Base-by-base conservation (phyloP, 805 yeast species). In the Kockiozyma suomiensis region DNA sequence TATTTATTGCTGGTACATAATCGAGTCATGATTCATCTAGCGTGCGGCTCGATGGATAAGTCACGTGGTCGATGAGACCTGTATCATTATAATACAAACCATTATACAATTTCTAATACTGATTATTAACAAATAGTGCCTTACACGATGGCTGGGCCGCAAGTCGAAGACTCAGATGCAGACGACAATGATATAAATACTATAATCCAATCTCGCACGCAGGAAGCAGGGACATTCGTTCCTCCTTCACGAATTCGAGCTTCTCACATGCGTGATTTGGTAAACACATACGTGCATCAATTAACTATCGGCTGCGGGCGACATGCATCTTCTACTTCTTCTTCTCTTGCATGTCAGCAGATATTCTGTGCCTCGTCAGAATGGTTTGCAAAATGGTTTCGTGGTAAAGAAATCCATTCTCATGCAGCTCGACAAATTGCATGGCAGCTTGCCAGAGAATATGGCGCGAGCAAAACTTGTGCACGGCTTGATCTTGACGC, bases 331-430 rank as follows among this genome's bases (percentile, higher is more conserved):
- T 30, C 33, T 30, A 30, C 13, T 10, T 3, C 50, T 17, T 3
- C 37, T 7, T 19, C 25, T 49, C 33, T 2, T n/a, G 19, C 8
- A n/a, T 58, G 65, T 21, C 21, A 21, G 2, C 35, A 49, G 1
- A 41, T n/a, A 15, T 58, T 57, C 19, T 61, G 65, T 52, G 62
- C 61, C 17, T 54, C 60, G 7, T 60, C 61, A 10, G 23, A 2
- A 7, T 28, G 49, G 33, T 56, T 52, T 21, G 28, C 38, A 33
- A 21, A 23, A 4, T 37, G 48, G 54, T 40, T 38, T 19, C 28
- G 49, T 3, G 38, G 47, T 15, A 50, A 43, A 32, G 30, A 37
- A 37, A 25, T 51, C 2, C 19, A 50, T 12, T 10, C 10, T n/a
- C 33, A 35, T 7, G 40, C 59, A 4, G 60, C 60, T 8, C 47